Percentiles rank a stretch among this genome's conserved stretches.
Evolutionary conservation across 306 rosid genomes (phyloP).

Genomic region (Hippophae rhamnoides): DNA sequence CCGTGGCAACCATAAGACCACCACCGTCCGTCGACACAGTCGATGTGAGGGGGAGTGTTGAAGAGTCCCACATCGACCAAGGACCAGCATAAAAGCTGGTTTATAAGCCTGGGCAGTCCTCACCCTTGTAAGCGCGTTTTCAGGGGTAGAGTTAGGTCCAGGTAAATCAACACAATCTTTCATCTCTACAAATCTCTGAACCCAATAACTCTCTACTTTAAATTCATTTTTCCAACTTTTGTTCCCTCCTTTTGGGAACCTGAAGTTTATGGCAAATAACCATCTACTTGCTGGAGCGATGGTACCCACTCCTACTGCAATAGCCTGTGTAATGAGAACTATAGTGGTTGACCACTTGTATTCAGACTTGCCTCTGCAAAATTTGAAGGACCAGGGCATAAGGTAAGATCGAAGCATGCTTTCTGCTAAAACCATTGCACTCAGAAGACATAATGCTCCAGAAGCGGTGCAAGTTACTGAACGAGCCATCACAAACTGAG

Average conservation of each 20-base stretch:
- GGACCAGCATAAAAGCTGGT: too few relatives aligned
- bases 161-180: too few relatives aligned
- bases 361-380: constrained; percentile 61
- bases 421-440: constrained; percentile 45
- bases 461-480: constrained; percentile 77
- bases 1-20: too few relatives aligned
- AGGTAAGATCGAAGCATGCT: constrained; percentile 55
- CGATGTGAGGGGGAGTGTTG: too few relatives aligned
- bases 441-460: constrained; percentile 67
- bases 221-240: constrained; percentile 21
- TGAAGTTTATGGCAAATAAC: constrained; percentile 49
- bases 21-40: too few relatives aligned
- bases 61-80: too few relatives aligned
- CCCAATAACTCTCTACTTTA: constrained; percentile 61
- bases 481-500: constrained; percentile 87
- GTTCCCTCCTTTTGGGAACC: constrained; percentile 38
- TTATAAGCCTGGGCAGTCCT: too few relatives aligned
- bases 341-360: constrained; percentile 64
- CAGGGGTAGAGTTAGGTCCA: too few relatives aligned
- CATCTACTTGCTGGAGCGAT: constrained; percentile 74
- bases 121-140: too few relatives aligned
- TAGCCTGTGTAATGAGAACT: constrained; percentile 52
- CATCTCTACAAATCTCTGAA: constrained; percentile 29
- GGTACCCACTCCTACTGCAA: constrained; percentile 64
- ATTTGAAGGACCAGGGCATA: constrained; percentile 39